Percentiles rank a stretch among this genome's conserved stretches.
Evolutionary conservation across 2,329 filamentous ascomycete genomes (phyloP).

Genomic region (Talaromyces sp.): DNA sequence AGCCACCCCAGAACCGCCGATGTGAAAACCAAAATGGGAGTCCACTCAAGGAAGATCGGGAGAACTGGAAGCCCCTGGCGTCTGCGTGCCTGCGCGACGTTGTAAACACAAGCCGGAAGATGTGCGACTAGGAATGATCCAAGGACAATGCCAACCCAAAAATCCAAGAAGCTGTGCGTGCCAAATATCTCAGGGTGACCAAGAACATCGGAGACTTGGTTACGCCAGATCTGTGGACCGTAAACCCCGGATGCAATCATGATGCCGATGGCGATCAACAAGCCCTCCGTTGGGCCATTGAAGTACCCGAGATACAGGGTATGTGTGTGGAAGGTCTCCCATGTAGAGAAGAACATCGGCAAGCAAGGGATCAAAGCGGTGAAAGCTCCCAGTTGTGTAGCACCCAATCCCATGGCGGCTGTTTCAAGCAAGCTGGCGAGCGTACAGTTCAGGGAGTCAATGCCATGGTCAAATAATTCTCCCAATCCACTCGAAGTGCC

Average conservation of each 20-base stretch:
- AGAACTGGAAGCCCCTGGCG: constrained; percentile 66
- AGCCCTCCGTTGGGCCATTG: constrained; percentile 94
- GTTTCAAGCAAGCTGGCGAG: constrained; percentile 85
- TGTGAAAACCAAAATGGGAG: constrained; percentile 79
- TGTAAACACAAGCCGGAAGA: constrained; percentile 81
- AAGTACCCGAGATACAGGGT: constrained; percentile 93
- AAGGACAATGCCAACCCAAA: constrained; percentile 74
- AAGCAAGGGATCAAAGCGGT: constrained; percentile 87
- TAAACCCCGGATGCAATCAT: constrained; percentile 86
- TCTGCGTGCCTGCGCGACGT: constrained; percentile 73
- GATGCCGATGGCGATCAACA: constrained; percentile 78
- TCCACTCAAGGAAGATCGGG: constrained; percentile 90
- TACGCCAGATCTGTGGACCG: constrained; percentile 81
- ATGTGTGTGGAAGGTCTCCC: constrained; percentile 99
- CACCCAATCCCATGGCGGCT: constrained; percentile 85
- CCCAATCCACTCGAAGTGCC: constrained; percentile 91
- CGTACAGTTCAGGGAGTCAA: constrained; percentile 96
- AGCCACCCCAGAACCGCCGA: constrained; percentile 74
- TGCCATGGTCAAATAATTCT: constrained; percentile 97
- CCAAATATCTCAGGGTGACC: constrained; percentile 61
- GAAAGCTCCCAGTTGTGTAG: constrained; percentile 78
- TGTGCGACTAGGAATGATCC: constrained; percentile 64
- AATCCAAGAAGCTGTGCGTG: constrained; percentile 70
- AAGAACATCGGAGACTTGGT: constrained; percentile 65
- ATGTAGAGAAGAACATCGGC: constrained; percentile 99